Base-by-base conservation (phyloP, 2,329 filamentous ascomycete genomes). In the Colletotrichum sansevieriae region DNA sequence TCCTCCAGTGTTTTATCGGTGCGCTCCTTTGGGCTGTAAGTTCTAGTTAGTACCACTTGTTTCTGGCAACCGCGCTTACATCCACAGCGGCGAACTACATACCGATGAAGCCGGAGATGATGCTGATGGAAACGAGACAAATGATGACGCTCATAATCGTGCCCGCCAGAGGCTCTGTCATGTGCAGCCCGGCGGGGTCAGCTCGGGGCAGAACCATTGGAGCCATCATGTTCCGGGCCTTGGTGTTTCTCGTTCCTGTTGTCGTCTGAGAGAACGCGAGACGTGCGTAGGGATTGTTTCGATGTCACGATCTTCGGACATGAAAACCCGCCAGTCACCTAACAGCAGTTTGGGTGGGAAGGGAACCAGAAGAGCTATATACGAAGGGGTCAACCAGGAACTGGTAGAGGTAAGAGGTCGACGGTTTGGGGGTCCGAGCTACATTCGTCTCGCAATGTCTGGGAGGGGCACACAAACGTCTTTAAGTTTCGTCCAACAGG, bases 81-180 rank as follows among this genome's bases (percentile, higher is more conserved):
- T 20, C 18, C 49, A 8, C 20, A 29, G 22, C 11, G 29, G 49
- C 18, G 43, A 33, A 13, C 29, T 15, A 72, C 80, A 52, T 66
- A 82, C 79, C 78, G 44, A 82, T 68, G 59, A 81, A 82, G 47
- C 74, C 68, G 7, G 79, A 77, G 20, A 83, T 71, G 18, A 78
- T 75, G 5, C 77, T 78, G 37, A 75, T 73, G 10, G 79, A 77
- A 5, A 75, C 69, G 4, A 83, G 73, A 6, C 77, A 76, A 20
- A 81, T 72, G 35, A 80, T 70, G 8, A 82, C 74, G 57, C 77
- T 80, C 72, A 79, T 75, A 15, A 79, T 71, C 63, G 78, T 75
- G 20, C 80, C 80, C 5, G 66, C 74, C 44, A 80, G 67, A 6
- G 80, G 80, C 63, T 79, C 75, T 22, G 39, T 33, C 37, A 37